These are phyloP conservation scores for Nigrospora oryzae DNA, from an alignment of 2,329 filamentous ascomycete species.

Conservation along the genomic window DNA sequence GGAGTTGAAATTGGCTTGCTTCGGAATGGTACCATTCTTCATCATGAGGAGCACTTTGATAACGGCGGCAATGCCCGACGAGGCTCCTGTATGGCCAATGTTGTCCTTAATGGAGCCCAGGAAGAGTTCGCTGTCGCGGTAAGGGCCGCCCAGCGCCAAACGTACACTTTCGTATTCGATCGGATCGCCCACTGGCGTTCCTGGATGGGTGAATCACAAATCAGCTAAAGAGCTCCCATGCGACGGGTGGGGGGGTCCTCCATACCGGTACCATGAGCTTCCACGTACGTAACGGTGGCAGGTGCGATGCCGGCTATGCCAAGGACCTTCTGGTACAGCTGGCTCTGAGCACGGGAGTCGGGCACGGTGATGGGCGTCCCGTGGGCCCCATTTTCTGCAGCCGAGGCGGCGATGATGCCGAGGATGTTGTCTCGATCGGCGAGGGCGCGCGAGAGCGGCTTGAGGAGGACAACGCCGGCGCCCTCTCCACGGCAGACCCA, in stretches of 20 bases:
- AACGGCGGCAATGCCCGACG: conserved; percentile 16
- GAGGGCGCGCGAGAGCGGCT: conserved; percentile 37
- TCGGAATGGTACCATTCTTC: conserved; percentile 9
- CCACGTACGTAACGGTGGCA: conserved; percentile 20
- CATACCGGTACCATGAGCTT: conserved; percentile 32
- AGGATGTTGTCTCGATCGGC: conserved; percentile 40
- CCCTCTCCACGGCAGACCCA: conserved; percentile 39
- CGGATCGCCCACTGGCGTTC: background rate
- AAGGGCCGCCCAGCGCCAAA: background rate
- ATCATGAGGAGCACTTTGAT: conserved; percentile 18
- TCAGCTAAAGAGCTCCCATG: conserved; percentile 5
- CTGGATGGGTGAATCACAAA: too few species aligned
- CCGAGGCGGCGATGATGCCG: conserved; percentile 28
- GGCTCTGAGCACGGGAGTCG: conserved; percentile 18
- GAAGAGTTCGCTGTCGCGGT: conserved; percentile 15
- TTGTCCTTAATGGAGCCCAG: conserved; percentile 15
- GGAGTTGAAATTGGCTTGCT: conserved; percentile 10
- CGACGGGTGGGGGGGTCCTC: conserved; percentile 17
- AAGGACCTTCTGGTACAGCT: conserved; percentile 25
- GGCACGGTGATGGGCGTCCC: conserved; percentile 17
- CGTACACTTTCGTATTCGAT: background rate
- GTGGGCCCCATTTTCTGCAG: conserved; percentile 21
- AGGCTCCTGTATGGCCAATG: conserved; percentile 15
- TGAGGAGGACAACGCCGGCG: conserved; percentile 38
- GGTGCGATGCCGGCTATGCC: conserved; percentile 19